phyloP scores from a whole-genome alignment of 352 stramenopile species.

The Hyaloperonospora arabidopsidis region DNA sequence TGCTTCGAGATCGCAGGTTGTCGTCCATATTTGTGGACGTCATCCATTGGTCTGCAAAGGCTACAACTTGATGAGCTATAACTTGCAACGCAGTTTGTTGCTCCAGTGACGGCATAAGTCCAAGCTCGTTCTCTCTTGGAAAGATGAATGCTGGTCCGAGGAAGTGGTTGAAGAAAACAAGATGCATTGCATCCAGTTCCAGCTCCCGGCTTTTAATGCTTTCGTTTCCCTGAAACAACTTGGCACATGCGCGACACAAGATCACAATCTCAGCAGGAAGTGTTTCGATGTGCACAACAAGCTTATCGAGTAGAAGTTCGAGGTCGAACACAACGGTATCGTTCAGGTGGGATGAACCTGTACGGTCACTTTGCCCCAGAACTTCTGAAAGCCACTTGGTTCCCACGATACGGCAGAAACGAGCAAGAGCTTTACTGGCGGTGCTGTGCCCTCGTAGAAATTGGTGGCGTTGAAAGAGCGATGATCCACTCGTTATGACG shows the following conservation, averaged over 20 bases:
- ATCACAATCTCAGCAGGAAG: conserved; percentile 49
- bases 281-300: conserved; percentile 17
- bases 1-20: conserved; percentile 7
- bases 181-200: conserved; percentile 33
- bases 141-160: conserved; percentile 41
- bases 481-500: neutral
- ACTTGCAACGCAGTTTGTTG: conserved; percentile 13
- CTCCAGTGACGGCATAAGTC: conserved; percentile 5
- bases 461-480: conserved; percentile 7
- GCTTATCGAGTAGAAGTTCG: conserved; percentile 25
- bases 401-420: conserved; percentile 30
- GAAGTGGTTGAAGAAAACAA: conserved; percentile 77
- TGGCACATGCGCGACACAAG: conserved; percentile 36
- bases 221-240: conserved; percentile 14
- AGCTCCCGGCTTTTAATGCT: neutral
- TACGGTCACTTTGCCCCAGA: conserved; percentile 3
- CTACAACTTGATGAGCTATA: conserved; percentile 16
- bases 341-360: neutral
- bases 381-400: conserved; percentile 26
- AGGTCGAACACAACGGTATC: conserved; percentile 6
- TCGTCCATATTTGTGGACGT: neutral
- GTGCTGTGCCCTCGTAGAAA: conserved; percentile 32
- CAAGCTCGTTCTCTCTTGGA: conserved; percentile 8
- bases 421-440: conserved; percentile 29
- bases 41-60: conserved; percentile 12